Percentiles rank a stretch among this genome's conserved stretches.
Evolutionary conservation across 176 grass and related monocot genomes (phyloP).

Genomic region (sorghum (Sorghum bicolor)): DNA sequence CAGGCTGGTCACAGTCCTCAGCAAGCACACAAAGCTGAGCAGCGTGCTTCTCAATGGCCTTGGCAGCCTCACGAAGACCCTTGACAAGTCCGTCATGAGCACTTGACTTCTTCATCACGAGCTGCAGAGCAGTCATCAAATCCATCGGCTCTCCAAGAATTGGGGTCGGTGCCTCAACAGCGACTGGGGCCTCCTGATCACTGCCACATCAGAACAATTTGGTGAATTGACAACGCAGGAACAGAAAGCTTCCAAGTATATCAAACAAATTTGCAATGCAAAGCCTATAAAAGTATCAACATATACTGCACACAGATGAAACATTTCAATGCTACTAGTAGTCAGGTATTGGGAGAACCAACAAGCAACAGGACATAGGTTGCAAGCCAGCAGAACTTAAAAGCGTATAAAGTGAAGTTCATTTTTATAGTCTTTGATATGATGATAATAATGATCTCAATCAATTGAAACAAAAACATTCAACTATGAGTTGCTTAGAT

Average conservation of each 20-base stretch:
- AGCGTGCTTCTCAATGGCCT: slow-evolving; percentile 65
- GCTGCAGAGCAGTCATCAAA: slow-evolving; percentile 63
- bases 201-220: slow-evolving; percentile 16
- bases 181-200: slow-evolving; percentile 37
- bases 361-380: not conserved
- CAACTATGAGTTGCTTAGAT: not conserved
- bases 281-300: not conserved
- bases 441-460: not conserved
- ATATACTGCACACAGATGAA: not conserved
- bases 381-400: not conserved
- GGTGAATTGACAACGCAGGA: not conserved
- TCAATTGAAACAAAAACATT: not conserved
- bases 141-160: slow-evolving; percentile 71
- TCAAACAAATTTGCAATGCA: not conserved
- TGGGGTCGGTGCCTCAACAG: slow-evolving; percentile 34
- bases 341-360: not conserved
- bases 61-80: slow-evolving; percentile 55
- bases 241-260: not conserved
- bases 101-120: slow-evolving; percentile 58
- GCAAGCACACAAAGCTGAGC: slow-evolving; percentile 62
- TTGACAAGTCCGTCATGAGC: slow-evolving; percentile 59
- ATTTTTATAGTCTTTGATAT: not conserved
- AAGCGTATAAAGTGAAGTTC: not conserved
- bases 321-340: not conserved
- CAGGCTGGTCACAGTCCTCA: slow-evolving; percentile 65